Evolutionary conservation across 768 basidiomycete genomes (phyloP).

Genomic region (Phaffia tasmanica): DNA sequence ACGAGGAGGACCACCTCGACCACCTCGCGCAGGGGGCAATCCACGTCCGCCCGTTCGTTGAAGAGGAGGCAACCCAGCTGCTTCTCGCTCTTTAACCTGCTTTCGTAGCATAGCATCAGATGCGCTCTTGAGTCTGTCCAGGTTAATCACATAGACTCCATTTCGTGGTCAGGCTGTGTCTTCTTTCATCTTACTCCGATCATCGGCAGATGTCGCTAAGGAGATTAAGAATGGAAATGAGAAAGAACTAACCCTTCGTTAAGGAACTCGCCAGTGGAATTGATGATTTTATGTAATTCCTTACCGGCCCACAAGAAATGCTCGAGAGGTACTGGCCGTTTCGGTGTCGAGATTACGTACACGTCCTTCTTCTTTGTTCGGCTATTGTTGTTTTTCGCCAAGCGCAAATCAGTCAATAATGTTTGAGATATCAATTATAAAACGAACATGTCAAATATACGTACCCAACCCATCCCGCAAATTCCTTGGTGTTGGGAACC

Average conservation of each 20-base stretch:
- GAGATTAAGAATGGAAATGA: background rate
- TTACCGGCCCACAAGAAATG: conserved; percentile 93
- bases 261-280: conserved; percentile 63
- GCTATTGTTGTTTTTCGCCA: conserved; percentile 41
- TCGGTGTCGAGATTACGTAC: conserved; percentile 92
- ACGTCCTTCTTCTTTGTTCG: conserved; percentile 99
- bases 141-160: background rate
- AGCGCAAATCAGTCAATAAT: background rate
- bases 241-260: conserved; percentile 50
- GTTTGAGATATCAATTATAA: background rate
- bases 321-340: conserved; percentile 91
- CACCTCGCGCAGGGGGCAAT: conserved; percentile 47
- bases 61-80: conserved; percentile 77
- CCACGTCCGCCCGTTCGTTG: conserved; percentile 74
- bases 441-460: conserved; percentile 33
- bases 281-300: conserved; percentile 85
- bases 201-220: conserved; percentile 5
- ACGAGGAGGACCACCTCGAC: conserved; percentile 51
- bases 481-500: conserved; percentile 94
- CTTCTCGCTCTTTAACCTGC: conserved; percentile 96
- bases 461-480: conserved; percentile 98
- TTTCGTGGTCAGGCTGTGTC: background rate
- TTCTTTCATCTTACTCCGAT: background rate
- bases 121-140: conserved; percentile 71
- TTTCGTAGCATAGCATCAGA: conserved; percentile 78